phyloP scores from a whole-genome alignment of 1,139 yeast species.

The Saccharomycopsis hybrid region DNA sequence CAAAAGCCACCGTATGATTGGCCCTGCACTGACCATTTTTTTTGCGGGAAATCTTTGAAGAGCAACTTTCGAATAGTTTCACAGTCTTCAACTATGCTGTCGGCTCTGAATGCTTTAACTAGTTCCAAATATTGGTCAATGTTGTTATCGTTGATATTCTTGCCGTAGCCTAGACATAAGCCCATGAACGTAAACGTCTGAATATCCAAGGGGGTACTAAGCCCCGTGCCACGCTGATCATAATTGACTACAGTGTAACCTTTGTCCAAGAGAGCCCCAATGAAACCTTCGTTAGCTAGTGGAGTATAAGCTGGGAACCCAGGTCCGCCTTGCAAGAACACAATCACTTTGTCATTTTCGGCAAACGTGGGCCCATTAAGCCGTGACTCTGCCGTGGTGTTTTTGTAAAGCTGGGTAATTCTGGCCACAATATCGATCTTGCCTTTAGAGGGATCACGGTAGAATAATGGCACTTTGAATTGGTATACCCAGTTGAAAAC shows the following conservation, averaged over 20 bases:
- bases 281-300: slow-evolving; percentile 31
- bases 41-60: slow-evolving; percentile 23
- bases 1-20: slow-evolving; percentile 57
- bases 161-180: slow-evolving; percentile 20
- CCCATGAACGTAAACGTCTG: slow-evolving; percentile 26
- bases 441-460: slow-evolving; percentile 16
- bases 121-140: slow-evolving; percentile 33
- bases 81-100: slow-evolving; percentile 44
- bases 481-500: slow-evolving; percentile 21
- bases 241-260: slow-evolving; percentile 43
- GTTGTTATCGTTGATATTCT: not conserved
- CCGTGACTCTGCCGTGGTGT: slow-evolving; percentile 15
- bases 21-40: slow-evolving; percentile 47
- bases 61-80: slow-evolving; percentile 38
- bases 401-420: slow-evolving; percentile 24
- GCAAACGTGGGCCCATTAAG: slow-evolving; percentile 11
- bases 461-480: slow-evolving; percentile 26
- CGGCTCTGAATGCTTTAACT: slow-evolving; percentile 44
- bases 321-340: slow-evolving; percentile 55
- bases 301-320: slow-evolving; percentile 45
- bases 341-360: slow-evolving; percentile 30
- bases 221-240: slow-evolving; percentile 58
- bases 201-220: slow-evolving; percentile 40
- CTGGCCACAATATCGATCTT: slow-evolving; percentile 26
- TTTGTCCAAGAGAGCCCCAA: slow-evolving; percentile 35